Base-by-base conservation (phyloP, 2,329 filamentous ascomycete species). In the Phoma sp. region DNA sequence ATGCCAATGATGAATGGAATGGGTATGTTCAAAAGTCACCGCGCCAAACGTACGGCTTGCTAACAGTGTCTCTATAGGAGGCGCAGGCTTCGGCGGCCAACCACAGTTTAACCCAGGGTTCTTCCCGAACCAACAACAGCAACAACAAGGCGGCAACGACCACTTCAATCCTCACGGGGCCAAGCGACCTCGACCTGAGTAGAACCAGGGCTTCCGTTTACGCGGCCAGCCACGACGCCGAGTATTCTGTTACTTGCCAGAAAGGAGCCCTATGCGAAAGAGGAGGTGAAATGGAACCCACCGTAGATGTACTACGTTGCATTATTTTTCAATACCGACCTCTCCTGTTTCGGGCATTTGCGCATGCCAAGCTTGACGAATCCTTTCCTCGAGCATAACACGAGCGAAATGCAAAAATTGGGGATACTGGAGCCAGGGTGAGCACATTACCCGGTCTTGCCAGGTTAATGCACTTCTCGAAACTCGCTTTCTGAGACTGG, bases 111-210 rank as follows among this genome's bases (percentile, higher is more conserved):
- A 89, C 70, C 85, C 88, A 33, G 85, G 82, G 54, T 92, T 92
- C 78, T 94, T 92, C 74, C 80, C 58, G 25, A 64, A 71, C 9
- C 64, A 81, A 43, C 52, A 55, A n/a, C 80, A 81, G 54, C 67
- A 73, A 31, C 67, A 81, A 43, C 80, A 80, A 51, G 74, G 74
- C 39, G 75, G 76, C 29, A 78, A 78, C 38, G 81, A 86, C 51
- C 86, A 86, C 76, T 90, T 90, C 81, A 94, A 94, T 68, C 91
- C 91, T 6, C 91, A 94, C 64, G 90, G 90, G 27, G 87, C 88
- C 3, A 95, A 95, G 78, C 83, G 91, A 63, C 88, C 89, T 62
- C 84, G 91, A 60, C 89, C 90, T 57, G 91, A 93, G 65, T 85
- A 77, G 47, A 31, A 29, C 15, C 21, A 15, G 7, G 17, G 17